Conservation (phyloP, 306 rosid species). For the Cucurbita ficifolia region DNA sequence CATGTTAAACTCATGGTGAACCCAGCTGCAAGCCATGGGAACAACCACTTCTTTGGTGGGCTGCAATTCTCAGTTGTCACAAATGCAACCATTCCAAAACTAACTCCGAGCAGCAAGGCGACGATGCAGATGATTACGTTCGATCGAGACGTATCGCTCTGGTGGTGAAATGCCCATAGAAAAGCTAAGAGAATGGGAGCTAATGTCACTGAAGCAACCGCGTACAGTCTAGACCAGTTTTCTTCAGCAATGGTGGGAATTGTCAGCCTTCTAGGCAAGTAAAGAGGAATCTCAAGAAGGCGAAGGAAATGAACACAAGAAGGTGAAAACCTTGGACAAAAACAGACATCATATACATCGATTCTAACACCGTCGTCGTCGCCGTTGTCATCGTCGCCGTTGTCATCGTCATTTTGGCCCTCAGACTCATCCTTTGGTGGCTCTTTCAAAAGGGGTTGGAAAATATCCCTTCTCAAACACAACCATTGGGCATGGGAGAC, state of each 20-base stretch:
- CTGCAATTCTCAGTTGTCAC: slow-evolving; percentile 27
- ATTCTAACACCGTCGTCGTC: background rate
- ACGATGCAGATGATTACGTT: slow-evolving; percentile 17
- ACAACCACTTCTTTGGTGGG: slow-evolving; percentile 49
- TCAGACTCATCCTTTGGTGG: background rate
- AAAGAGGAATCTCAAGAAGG: slow-evolving; percentile 49
- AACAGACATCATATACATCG: background rate
- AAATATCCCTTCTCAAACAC: background rate
- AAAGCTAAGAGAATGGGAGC: slow-evolving; percentile 50
- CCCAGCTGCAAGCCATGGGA: slow-evolving; percentile 59
- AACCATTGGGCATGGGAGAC: slow-evolving; percentile 30
- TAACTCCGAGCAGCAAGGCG: slow-evolving; percentile 28
- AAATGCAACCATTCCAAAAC: slow-evolving; percentile 34
- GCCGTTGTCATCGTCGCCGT: background rate
- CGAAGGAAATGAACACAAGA: background rate
- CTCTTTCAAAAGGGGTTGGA: slow-evolving; percentile 3
- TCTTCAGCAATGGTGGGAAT: slow-evolving; percentile 63
- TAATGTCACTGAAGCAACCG: slow-evolving; percentile 45
- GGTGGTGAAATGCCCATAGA: slow-evolving; percentile 26
- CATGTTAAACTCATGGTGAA: slow-evolving; percentile 67
- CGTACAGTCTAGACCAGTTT: slow-evolving; percentile 58
- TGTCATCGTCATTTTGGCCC: slow-evolving; percentile 1
- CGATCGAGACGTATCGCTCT: slow-evolving; percentile 9
- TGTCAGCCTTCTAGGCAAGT: slow-evolving; percentile 61
- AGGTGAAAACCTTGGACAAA: background rate